phyloP scores from a whole-genome alignment of 768 basidiomycete genomes.

The Mycena amicta region DNA sequence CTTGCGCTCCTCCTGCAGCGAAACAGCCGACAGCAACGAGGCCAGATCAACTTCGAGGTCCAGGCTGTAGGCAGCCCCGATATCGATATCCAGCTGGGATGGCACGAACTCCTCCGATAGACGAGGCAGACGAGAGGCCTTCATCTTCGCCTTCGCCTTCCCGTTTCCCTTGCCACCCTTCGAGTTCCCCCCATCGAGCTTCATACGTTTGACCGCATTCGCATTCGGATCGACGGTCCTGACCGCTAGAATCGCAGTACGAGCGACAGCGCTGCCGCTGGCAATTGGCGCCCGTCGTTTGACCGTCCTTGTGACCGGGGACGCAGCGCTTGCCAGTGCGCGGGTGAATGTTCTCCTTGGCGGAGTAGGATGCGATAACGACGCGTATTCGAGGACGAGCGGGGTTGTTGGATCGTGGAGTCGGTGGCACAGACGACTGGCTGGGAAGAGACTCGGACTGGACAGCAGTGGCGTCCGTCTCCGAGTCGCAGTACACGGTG shows the following conservation, averaged over 20 bases:
- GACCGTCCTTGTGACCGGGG: neutral
- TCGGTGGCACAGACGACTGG: neutral
- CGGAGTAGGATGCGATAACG: neutral
- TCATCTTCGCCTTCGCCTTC: neutral
- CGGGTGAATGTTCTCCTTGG: neutral
- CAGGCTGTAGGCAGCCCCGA: neutral
- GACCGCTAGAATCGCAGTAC: neutral
- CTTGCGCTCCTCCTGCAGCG: neutral
- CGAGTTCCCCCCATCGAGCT: neutral
- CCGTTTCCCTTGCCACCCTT: neutral
- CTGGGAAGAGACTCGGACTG: neutral
- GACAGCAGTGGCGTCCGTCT: too few species aligned
- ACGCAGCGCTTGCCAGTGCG: neutral
- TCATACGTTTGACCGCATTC: neutral
- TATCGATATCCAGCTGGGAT: neutral
- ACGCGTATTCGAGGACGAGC: neutral
- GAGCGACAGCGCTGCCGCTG: neutral
- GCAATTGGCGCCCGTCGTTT: neutral
- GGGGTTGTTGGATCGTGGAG: neutral
- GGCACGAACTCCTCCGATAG: conserved; percentile 2
- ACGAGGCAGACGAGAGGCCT: neutral
- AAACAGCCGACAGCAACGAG: neutral
- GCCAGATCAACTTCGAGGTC: neutral
- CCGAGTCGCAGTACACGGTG: neutral
- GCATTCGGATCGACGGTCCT: neutral